Evolutionary conservation across 1,284 basidiomycete species (phyloP).

Genomic region (Heterobasidion parviporum): DNA sequence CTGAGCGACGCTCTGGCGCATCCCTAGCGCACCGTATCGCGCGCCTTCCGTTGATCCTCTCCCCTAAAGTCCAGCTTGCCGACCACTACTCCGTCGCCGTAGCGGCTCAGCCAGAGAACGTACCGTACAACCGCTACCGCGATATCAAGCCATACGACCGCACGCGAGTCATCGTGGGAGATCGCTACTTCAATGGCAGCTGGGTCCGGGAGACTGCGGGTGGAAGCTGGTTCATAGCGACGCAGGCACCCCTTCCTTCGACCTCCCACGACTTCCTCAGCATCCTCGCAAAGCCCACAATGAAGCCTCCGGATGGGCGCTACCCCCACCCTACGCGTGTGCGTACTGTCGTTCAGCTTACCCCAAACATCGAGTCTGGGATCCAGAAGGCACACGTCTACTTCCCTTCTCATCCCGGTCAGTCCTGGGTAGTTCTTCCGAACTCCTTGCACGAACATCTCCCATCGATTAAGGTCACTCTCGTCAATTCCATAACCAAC

Average conservation of each 20-base stretch:
- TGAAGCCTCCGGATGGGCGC: slow-evolving; percentile 6
- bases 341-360: slow-evolving; percentile 75
- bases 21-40: slow-evolving; percentile 17
- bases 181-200: slow-evolving; percentile 73
- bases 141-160: slow-evolving; percentile 75
- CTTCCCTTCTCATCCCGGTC: slow-evolving; percentile 54
- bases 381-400: slow-evolving; percentile 69
- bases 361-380: slow-evolving; percentile 56
- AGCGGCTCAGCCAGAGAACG: slow-evolving; percentile 37
- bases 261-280: slow-evolving; percentile 72
- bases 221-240: slow-evolving; percentile 74
- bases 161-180: slow-evolving; percentile 54
- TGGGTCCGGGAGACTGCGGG: slow-evolving; percentile 72
- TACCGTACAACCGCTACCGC: slow-evolving; percentile 56
- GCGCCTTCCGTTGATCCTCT: slow-evolving; percentile 13
- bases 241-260: slow-evolving; percentile 67
- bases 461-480: slow-evolving; percentile 44
- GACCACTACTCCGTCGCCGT: slow-evolving; percentile 48
- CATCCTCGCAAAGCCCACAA: slow-evolving; percentile 29
- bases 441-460: slow-evolving; percentile 27
- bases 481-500: slow-evolving; percentile 35
- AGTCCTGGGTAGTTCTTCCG: slow-evolving; percentile 41
- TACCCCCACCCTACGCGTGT: slow-evolving; percentile 25
- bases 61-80: slow-evolving; percentile 16
- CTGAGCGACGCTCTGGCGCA: slow-evolving; percentile 21